Evolutionary conservation across 2,329 filamentous ascomycete species (phyloP), one percentile per base, ranked within the genome.

Genomic region (Ceratocystis ficicola): DNA sequence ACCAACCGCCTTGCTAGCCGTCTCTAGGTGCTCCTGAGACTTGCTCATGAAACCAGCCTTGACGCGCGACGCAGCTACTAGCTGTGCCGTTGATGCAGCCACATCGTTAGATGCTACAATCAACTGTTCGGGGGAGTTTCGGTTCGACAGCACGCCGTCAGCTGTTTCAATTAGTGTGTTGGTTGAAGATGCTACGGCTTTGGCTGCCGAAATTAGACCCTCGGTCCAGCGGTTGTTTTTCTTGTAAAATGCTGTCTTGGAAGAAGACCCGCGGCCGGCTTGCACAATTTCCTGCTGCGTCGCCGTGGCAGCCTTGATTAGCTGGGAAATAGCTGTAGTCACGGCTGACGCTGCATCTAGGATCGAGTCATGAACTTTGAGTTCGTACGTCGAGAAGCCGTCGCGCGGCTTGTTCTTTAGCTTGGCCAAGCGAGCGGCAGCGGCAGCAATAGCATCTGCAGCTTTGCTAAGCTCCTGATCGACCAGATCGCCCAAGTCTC

Each of bases 151-250:
- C 48, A 99, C 94, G 22, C 93, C 94, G 73, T 99, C 94, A 0
- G 94, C 94, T 5, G 94, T 99, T 80, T 99, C 94, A 72, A 99
- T 99, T 70, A 99, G 84, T 52, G 87, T 94, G 77, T 96, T 97
- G 10, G 94, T 99, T 17, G 91, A 95, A 1, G 83, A 83, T 2
- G 94, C 94, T 20, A 99, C 94, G 0, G 94, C 94, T 78, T 99
- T 99, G 69, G 94, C 93, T 0, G 94, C 94, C 46, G 90, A 96
- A 73, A 99, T 96, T 68, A 99, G 85, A 61, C 94, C 94, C 73
- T 99, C 94, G 0, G 94, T 99, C 94, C 94, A 99, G 64, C 94
- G 85, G 78, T 97, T 99, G 83, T 99, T 96, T 81, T 97, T 97
- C 83, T 97, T 97, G 86, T 99, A 99, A 76, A 99, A 99, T 28